Evolutionary conservation across 2,329 filamentous ascomycete genomes (phyloP).

Genomic region (Fusarium verrucosum): DNA sequence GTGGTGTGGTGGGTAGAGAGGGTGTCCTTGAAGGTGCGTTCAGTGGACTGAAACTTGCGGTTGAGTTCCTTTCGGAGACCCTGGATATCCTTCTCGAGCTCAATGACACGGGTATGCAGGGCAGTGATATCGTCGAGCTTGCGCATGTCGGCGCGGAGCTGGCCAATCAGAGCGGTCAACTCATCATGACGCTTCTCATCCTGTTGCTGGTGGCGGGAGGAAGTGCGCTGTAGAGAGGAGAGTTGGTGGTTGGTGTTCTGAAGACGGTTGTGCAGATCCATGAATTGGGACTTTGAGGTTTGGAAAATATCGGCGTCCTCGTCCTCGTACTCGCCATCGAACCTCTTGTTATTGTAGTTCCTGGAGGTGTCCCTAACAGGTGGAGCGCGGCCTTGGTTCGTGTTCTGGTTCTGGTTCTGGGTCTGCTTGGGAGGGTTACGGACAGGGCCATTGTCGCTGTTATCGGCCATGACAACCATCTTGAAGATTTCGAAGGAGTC

Average conservation of each 20-base stretch:
- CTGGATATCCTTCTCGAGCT: constrained; percentile 67
- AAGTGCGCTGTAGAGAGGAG: constrained; percentile 66
- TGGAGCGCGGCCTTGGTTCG: constrained; percentile 20
- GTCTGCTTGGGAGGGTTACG: constrained; percentile 43
- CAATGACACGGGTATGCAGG: constrained; percentile 58
- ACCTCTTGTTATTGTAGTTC: constrained; percentile 38
- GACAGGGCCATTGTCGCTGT: constrained; percentile 40
- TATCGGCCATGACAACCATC: constrained; percentile 75
- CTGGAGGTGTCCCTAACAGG: constrained; percentile 36
- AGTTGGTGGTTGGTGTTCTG: constrained; percentile 77
- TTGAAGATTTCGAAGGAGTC: constrained; percentile 97
- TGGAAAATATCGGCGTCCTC: constrained; percentile 58
- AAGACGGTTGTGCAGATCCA: constrained; percentile 84
- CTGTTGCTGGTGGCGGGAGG: constrained; percentile 60
- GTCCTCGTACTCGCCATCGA: constrained; percentile 58
- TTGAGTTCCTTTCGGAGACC: constrained; percentile 62
- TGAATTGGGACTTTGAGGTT: constrained; percentile 72
- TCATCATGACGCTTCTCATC: constrained; percentile 68
- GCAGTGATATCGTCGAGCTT: constrained; percentile 56
- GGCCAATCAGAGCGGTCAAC: constrained; percentile 57
- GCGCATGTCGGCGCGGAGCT: constrained; percentile 58
- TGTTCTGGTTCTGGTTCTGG: constrained; percentile 9
- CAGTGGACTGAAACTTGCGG: constrained; percentile 61
- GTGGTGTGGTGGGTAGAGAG: constrained; percentile 61
- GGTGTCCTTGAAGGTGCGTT: constrained; percentile 62